Evolutionary conservation across 306 rosid genomes (phyloP), one percentile per base, ranked within the genome.

Genomic region (Medicago arabica): DNA sequence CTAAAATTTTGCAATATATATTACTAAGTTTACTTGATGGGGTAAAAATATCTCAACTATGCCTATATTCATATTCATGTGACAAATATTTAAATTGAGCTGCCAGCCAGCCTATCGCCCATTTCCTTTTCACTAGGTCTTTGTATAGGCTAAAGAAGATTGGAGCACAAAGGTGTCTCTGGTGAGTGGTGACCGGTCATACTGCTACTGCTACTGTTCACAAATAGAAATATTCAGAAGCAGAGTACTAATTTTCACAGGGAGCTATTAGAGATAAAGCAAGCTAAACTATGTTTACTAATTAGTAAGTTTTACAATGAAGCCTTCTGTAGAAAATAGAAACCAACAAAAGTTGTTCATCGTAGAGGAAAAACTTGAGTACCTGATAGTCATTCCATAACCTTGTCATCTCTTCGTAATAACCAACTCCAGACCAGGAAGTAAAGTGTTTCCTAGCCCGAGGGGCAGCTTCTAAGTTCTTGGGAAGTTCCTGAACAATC

Each of bases 361-460:
- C 28, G 17, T 71, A 41, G 15, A 67, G 70, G 78, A 64, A 78
- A 57, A 40, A 78, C 36, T 54, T 66, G 61, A 73, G 69, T 82
- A 93, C 98, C 98, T 87, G 89, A 72, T 91, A 88, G 4, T 88
- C 98, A 72, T 86, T 88, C 97, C 96, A 93, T 67, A 91, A 83
- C 63, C 78, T 87, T 28, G 75, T 72, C 96, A 78, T 81, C 83
- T 93, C 97, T 87, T 86, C 92, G 87, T 93, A 93, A 83, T 91
- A 91, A 84, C 87, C 87, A 68, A 81, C 78, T 39, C 98, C 78
- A 78, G 92, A 39, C 96, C 97, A 93, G 63, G 93, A 88, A 76
- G 91, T 84, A 69, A 93, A 93, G 88, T 93, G 98, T 85, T 93
- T 93, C 85, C 98, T 85, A 67, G 96, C 96, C 72, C 85, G 88